phyloP scores from a whole-genome alignment of 2,329 filamentous ascomycete genomes.

The Cladosporium colombiae region DNA sequence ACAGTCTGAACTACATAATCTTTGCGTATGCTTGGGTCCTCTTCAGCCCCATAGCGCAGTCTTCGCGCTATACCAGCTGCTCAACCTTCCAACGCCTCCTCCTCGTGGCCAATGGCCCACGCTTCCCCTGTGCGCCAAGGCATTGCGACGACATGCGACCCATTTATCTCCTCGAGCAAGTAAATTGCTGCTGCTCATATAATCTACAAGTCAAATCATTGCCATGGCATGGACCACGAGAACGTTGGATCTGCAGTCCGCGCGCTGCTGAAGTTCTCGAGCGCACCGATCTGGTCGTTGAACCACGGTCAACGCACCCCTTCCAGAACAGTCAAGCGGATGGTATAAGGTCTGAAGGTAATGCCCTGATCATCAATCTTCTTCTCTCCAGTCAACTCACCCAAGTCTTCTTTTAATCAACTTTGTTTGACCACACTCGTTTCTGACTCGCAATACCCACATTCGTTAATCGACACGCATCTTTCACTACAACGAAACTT shows the following conservation, averaged over 20 bases:
- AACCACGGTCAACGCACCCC: background rate
- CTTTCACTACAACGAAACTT: background rate
- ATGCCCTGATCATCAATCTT: background rate
- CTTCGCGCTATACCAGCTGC: background rate
- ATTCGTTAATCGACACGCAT: conserved; percentile 3
- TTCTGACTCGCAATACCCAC: background rate
- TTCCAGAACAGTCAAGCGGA: background rate
- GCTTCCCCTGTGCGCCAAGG: background rate
- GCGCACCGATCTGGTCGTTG: background rate
- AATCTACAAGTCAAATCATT: background rate
- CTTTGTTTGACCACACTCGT: conserved; percentile 15
- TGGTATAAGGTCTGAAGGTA: background rate
- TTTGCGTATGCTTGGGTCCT: background rate
- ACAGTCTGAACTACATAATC: background rate
- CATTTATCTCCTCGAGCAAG: background rate
- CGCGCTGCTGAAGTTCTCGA: background rate
- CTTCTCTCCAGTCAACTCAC: conserved; percentile 3
- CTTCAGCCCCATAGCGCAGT: background rate
- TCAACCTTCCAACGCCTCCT: background rate
- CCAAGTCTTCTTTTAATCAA: conserved; percentile 5
- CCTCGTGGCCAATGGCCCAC: conserved; percentile 5
- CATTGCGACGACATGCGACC: background rate
- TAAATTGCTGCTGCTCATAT: background rate
- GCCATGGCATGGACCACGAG: background rate
- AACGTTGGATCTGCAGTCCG: conserved; percentile 1